Evolutionary conservation across 148 eudicot genomes (phyloP), one percentile per base, ranked within the genome.

Genomic region (Amaranthus hypochondriacus): DNA sequence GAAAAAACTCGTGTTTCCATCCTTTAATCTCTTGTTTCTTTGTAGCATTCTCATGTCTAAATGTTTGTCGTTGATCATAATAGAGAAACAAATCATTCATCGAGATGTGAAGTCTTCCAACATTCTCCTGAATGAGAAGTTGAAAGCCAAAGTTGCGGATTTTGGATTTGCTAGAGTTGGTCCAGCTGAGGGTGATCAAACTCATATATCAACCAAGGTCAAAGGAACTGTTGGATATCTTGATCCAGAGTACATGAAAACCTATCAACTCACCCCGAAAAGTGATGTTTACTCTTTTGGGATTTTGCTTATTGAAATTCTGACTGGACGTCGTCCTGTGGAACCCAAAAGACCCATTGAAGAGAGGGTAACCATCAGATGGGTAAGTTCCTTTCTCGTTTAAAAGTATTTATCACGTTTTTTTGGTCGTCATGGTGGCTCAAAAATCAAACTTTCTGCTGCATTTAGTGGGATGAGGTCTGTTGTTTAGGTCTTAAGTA

Each of bases 241-340:
- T 57, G 97, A 92, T 81, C 99, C 99, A 0, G 96, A 96, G 83
- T 96, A 96, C 75, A 96, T 96, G 99, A 92, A 84, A 84, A 96
- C 99, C 11, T 89, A 81, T 78, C 93, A 90, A 66, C 96, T 96
- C 84, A 95, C 99, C 60, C 75, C 86, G 5, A 92, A 89, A 74
- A 96, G 99, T 53, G 99, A 96, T 72, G 99, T 96, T 9, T 96
- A 92, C 84, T 96, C 99, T 50, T 96, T 87, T 69, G 99, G 97
- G 64, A 80, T 96, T 67, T 65, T 92, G 68, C 76, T 96, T 50
- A 14, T 96, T 15, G 99, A 96, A 77, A 90, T 89, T 75, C 83
- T 96, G 62, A 92, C 96, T 3, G 99, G 94, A 12, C 96, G 97
- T 10, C 88, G 96, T 13, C 99, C 99, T 48, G 94, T 96, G 79